These are phyloP conservation scores for Boeremia exigua DNA, from an alignment of 2,329 filamentous ascomycete genomes.

Conservation along the genomic window DNA sequence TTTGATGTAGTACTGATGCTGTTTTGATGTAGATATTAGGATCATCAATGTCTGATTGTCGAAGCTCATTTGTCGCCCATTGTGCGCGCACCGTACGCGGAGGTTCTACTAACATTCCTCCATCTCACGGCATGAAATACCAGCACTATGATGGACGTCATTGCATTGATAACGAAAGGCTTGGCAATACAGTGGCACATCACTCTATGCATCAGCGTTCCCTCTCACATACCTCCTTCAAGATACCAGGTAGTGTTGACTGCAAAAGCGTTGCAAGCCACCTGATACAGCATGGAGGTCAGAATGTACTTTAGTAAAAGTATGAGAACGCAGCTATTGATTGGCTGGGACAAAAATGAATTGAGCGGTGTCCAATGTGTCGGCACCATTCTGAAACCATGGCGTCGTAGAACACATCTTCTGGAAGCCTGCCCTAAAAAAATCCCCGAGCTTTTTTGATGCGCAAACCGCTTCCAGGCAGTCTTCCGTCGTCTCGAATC, in stretches of 20 bases:
- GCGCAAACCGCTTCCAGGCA: not conserved
- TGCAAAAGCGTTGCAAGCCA: not conserved
- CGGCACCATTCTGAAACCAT: conserved; percentile 23
- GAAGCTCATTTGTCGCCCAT: too few relatives aligned
- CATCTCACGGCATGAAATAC: too few relatives aligned
- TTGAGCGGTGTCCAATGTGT: conserved; percentile 8
- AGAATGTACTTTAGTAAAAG: not conserved
- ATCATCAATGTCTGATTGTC: too few relatives aligned
- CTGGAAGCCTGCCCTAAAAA: conserved; percentile 20
- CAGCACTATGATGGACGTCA: too few relatives aligned
- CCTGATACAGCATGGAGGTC: not conserved
- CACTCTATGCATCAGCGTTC: too few relatives aligned
- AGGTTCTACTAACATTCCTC: too few relatives aligned
- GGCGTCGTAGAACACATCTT: conserved; percentile 18
- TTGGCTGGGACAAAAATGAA: not conserved
- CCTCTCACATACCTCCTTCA: too few relatives aligned
- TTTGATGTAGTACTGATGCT: too few relatives aligned
- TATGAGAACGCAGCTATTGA: not conserved
- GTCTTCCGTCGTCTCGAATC: not conserved
- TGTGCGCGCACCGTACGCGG: too few relatives aligned
- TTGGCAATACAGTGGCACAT: too few relatives aligned
- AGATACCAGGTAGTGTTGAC: not conserved
- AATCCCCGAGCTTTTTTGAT: conserved; percentile 15
- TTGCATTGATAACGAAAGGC: too few relatives aligned
- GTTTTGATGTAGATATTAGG: too few relatives aligned